These are phyloP conservation scores for Oldenlandia corymbosa DNA, from an alignment of 257 asterid genomes.

Conservation along the genomic window DNA sequence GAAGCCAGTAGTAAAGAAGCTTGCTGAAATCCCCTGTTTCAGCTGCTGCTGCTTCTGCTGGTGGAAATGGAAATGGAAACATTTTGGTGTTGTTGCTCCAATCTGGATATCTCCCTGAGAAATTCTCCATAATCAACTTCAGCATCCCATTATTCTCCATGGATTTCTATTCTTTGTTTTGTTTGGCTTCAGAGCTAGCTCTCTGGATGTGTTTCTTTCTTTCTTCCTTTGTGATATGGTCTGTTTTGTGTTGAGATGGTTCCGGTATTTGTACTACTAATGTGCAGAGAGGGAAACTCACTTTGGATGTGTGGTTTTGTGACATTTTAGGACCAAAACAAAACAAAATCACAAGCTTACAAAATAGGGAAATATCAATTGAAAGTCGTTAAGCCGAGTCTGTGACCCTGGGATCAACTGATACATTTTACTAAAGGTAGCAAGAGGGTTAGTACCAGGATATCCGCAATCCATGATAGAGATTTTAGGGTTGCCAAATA, in stretches of 20 bases:
- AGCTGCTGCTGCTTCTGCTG: conserved; percentile 10
- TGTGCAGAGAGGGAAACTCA: background rate
- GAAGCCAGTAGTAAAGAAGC: background rate
- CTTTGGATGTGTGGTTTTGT: background rate
- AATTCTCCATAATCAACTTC: conserved; percentile 8
- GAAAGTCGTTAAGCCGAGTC: too few species aligned
- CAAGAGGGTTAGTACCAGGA: conserved; percentile 87
- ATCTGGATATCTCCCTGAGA: conserved; percentile 13
- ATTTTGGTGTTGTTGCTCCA: conserved; percentile 36
- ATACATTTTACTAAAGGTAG: conserved; percentile 67
- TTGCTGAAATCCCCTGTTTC: conserved; percentile 19
- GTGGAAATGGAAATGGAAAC: conserved; percentile 17
- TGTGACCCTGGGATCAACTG: conserved; percentile 69
- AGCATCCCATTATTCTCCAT: conserved; percentile 13
- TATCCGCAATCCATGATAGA: conserved; percentile 80
- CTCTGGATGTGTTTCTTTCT: background rate
- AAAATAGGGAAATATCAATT: too few species aligned
- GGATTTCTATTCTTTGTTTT: too few species aligned
- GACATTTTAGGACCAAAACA: background rate
- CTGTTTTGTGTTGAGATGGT: background rate
- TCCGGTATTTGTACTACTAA: background rate
- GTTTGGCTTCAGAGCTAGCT: too few species aligned
- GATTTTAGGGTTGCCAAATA: conserved; percentile 72
- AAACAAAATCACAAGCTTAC: too few species aligned
- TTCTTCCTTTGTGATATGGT: background rate